Evolutionary conservation across 2,329 filamentous ascomycete species (phyloP), one percentile per base, ranked within the genome.

Genomic region (Beauveria rudraprayagi): DNA sequence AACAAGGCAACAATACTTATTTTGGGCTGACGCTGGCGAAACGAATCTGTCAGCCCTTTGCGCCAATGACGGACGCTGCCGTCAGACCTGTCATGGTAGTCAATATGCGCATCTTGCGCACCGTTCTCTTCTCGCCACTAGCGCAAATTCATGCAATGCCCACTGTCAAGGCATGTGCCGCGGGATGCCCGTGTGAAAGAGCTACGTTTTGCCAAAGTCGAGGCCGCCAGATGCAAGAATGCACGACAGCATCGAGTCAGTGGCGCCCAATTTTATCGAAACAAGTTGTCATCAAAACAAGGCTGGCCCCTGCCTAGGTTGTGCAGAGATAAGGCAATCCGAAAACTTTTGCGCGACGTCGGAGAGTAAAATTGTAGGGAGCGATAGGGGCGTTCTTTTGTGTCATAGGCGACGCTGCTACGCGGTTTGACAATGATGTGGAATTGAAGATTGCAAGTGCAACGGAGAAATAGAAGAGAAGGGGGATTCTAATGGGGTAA

Each of bases 341-440:
- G 41, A 41, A 57, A 40, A 11, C 7, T 22, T 17, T 57, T 40
- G 55, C 44, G 55, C 46, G 55, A 48, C 55, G 34, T 57, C 46
- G 44, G 43, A 52, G 52, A 51, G 55, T 37, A 46, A 57, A 28
- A 57, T 57, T 57, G 44, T 50, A 57, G 55, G 41, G 46, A 57
- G 30, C 34, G 10, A 41, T 22, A 40, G 19, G 16, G 52, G 40
- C n/a, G 19, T 43, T 11, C 14, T 50, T 17, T 44, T 17, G 19
- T 26, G 17, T n/a, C 11, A 14, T 34, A 41, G 44, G 26, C 9
- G 6, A 10, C n/a, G 50, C 24, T 40, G 11, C 50, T 40, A 26
- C 30, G 10, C 24, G 17, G 40, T 56, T 34, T 46, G 16, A 37
- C 46, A 28, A 37, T 16, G 43, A 46, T 34, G 28, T 10, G 28